Conservation (phyloP, 257 asterid species). For the Solanum verrucosum region DNA sequence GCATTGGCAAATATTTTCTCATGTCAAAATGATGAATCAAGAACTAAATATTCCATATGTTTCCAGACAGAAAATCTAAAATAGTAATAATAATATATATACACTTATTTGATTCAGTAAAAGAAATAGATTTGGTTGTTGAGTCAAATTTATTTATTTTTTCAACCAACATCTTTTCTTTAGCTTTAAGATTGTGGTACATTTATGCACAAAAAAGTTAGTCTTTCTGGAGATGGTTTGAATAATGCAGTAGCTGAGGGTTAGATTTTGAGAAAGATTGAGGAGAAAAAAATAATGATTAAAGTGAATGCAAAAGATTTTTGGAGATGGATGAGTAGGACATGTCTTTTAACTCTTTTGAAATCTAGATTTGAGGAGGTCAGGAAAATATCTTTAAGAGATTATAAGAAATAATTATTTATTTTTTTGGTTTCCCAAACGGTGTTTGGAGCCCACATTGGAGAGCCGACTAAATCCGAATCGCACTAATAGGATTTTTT, state of each 20-base stretch:
- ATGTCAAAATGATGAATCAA: conserved; percentile 17
- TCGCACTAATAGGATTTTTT: too few relatives aligned
- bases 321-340: conserved; percentile 11
- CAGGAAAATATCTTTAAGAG: not conserved
- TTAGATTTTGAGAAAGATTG: conserved; percentile 10
- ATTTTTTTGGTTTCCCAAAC: not conserved
- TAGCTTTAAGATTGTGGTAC: conserved; percentile 15
- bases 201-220: not conserved
- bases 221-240: conserved; percentile 4
- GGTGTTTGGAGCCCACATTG: too few relatives aligned
- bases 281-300: not conserved
- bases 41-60: conserved; percentile 17
- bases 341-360: conserved; percentile 5
- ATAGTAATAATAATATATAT: not conserved
- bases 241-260: not conserved
- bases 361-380: conserved; percentile 5
- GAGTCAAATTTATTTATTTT: conserved; percentile 7
- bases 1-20: conserved; percentile 6
- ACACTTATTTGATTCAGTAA: not conserved
- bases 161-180: not conserved
- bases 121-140: conserved; percentile 14
- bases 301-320: not conserved
- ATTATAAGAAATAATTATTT: not conserved
- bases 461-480: too few relatives aligned
- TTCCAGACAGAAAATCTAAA: not conserved